Conservation (phyloP, 495 filamentous ascomycete genomes). For the Lophiotrema nucula region DNA sequence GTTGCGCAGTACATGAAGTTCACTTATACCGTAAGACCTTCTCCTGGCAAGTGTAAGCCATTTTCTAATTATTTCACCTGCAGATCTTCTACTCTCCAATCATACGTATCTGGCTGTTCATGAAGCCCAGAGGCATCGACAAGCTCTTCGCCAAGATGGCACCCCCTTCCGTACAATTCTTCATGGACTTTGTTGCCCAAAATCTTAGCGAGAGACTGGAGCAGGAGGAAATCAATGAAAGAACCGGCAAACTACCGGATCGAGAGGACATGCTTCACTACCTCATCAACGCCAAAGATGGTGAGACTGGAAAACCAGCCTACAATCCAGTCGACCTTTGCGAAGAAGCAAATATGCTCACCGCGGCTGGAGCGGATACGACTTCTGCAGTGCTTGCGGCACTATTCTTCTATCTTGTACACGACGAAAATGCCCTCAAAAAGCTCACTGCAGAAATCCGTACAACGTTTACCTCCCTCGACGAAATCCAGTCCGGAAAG, state of each 20-base stretch:
- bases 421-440: not conserved
- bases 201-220: not conserved
- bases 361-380: constrained; percentile 11
- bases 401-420: constrained; percentile 12
- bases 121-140: constrained; percentile 15
- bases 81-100: constrained; percentile 6
- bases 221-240: not conserved
- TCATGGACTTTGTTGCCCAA: constrained; percentile 6
- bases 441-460: constrained; percentile 10
- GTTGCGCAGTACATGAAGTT: not conserved
- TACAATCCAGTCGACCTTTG: constrained; percentile 5
- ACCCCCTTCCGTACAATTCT: not conserved
- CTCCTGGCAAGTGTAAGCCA: not conserved
- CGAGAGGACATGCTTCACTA: constrained; percentile 10
- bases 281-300: constrained; percentile 8
- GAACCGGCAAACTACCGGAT: not conserved
- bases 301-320: constrained; percentile 9
- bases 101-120: not conserved
- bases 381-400: constrained; percentile 12
- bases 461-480: constrained; percentile 7
- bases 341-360: constrained; percentile 2
- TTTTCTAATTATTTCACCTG: not conserved
- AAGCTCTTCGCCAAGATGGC: not conserved
- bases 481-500: constrained; percentile 8
- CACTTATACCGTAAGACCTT: not conserved